Base-by-base conservation (phyloP, 2,329 filamentous ascomycete genomes). In the Colletotrichum navitas region DNA sequence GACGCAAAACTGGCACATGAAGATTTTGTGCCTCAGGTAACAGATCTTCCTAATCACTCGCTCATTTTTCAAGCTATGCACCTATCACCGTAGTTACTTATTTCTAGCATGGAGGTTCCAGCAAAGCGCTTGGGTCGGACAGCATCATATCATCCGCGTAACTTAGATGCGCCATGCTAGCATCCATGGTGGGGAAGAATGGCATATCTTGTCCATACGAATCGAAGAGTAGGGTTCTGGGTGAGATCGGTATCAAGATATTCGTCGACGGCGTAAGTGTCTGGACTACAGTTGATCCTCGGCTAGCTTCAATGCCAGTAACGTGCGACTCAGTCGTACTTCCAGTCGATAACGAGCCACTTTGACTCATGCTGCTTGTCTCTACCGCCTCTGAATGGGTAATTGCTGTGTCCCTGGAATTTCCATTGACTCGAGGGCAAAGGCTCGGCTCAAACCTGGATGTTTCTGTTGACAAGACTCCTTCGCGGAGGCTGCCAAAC, bases 171-270 rank as follows among this genome's bases (percentile, higher is more conserved):
- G 58, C 58, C 18, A 68, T 34, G 34, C 61, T 65, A 6, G 74
- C 76, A 60, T 76, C 76, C 51, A 78, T 76, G 14, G 73, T 75
- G 5, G 75, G 76, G 26, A 75, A 78, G 47, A 76, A 68, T 18
- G 73, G 75, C 56, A 76, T 66, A 14, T 58, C 73, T 18, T 73
- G 70, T 24, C 74, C 71, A 65, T 74, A 74, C 7, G 75, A 74
- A 26, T 76, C 76, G 47, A 77, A 77, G 2, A 54, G 65, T 2
- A 77, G 62, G 39, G 75, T 72, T 10, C 75, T 63, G 6, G 76
- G 76, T 3, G 75, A 77, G 63, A 74, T 74, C 3, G 74, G 54
- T 21, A 76, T 36, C 10, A 75, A 55, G 24, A 74, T 74, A 10
- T 75, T 74, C 0, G 73, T 71, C 16, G 56, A 61, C 0, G 66